Evolutionary conservation across 164 flowering plant species (phyloP).

Genomic region (Cinnamomum micranthum): DNA sequence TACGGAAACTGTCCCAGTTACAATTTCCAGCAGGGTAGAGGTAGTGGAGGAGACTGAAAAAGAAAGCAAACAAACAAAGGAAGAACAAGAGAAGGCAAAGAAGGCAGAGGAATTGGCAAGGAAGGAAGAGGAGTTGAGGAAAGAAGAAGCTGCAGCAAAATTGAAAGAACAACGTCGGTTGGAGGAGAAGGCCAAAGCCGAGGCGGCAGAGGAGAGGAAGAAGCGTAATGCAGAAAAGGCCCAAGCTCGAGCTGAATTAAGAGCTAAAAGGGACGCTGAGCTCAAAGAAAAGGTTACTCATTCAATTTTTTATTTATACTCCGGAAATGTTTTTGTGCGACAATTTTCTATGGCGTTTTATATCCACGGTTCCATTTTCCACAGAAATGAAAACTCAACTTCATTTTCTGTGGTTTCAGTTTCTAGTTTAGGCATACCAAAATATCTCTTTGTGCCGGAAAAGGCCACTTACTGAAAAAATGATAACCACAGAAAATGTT

Average conservation of each 20-base stretch:
- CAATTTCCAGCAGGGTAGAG: slow-evolving; percentile 31
- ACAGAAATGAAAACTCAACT: too few relatives aligned
- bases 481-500: too few relatives aligned
- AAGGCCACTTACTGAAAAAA: too few relatives aligned
- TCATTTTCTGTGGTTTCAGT: too few relatives aligned
- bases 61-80: slow-evolving; percentile 35
- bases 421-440: too few relatives aligned
- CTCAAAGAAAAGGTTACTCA: slow-evolving; percentile 66
- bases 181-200: slow-evolving; percentile 78
- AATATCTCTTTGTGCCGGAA: too few relatives aligned
- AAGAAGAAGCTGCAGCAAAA: slow-evolving; percentile 57
- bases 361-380: too few relatives aligned
- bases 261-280: slow-evolving; percentile 81
- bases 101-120: slow-evolving; percentile 13
- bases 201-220: slow-evolving; percentile 88
- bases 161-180: slow-evolving; percentile 59
- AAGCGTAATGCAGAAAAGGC: slow-evolving; percentile 71
- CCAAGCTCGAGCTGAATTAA: slow-evolving; percentile 61
- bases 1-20: slow-evolving; percentile 16
- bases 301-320: too few relatives aligned
- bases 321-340: too few relatives aligned
- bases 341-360: too few relatives aligned
- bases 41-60: slow-evolving; percentile 30
- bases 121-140: slow-evolving; percentile 37
- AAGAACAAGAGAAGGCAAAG: slow-evolving; percentile 47